Evolutionary conservation across 1,284 basidiomycete genomes (phyloP), one percentile per base, ranked within the genome.

Genomic region (Anthracocystis walkeri): DNA sequence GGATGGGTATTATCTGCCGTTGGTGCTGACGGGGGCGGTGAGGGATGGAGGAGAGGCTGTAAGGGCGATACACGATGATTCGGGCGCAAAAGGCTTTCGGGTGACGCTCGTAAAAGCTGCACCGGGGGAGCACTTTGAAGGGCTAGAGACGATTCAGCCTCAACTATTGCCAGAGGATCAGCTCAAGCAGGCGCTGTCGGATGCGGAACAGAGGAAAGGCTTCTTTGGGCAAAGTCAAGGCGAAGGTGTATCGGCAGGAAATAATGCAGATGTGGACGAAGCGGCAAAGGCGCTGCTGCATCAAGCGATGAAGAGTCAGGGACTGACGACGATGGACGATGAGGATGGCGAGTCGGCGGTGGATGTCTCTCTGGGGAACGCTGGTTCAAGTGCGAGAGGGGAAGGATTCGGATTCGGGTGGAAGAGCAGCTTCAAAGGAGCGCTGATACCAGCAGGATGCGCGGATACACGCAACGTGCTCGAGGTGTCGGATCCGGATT

Each of bases 151-250:
- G 49, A 25, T 76, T 23, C 65, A 76, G 31, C 68, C 74, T 2
- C 68, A 68, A 42, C 31, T 76, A 11, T 14, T 76, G 21, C 74
- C 74, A 2, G 74, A 76, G 8, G 68, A 71, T 11, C 57, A 72
- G 40, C 44, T 76, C 7, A 57, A 59, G 50, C 57, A 61, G 29
- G 68, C 68, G 29, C 20, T 62, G 16, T n/a, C n/a, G n/a, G 74
- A 76, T 54, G 65, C 68, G 1, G 65, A 76, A 53, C 56, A 60
- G 48, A 38, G 45, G 40, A 65, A 63, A 21, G 74, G 74, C 1
- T 60, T 76, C 40, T 71, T 76, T n/a, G 53, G 59, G 31, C 57
- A 59, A 7, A 3, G 51, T 10, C 2, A 29, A 10, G 42, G 29
- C 5, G 16, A 42, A n/a, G 42, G 27, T 18, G 18, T 56, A 7